Conservation (phyloP, 257 asterid species). For the Haberlea rhodopensis region DNA sequence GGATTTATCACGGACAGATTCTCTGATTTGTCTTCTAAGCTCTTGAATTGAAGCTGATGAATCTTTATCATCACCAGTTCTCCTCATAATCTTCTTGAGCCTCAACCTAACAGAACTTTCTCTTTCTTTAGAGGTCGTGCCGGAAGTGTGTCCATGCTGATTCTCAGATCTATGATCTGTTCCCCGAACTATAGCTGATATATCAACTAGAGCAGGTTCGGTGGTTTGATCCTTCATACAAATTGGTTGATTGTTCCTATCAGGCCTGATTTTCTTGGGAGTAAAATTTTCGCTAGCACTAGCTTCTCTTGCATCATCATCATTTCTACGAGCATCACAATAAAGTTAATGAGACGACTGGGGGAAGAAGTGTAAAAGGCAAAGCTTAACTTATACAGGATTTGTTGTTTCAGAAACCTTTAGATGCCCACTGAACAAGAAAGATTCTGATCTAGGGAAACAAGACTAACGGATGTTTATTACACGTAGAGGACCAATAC, state of each 20-base stretch:
- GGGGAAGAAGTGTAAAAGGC: background rate
- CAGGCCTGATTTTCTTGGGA: slow-evolving; percentile 59
- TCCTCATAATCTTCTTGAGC: slow-evolving; percentile 92
- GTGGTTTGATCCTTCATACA: slow-evolving; percentile 34
- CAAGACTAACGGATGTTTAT: background rate
- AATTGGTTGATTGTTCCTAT: slow-evolving; percentile 34
- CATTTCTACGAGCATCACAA: slow-evolving; percentile 43
- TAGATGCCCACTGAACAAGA: slow-evolving; percentile 1
- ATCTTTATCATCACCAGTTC: slow-evolving; percentile 65
- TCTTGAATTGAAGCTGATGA: slow-evolving; percentile 66
- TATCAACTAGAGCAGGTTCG: slow-evolving; percentile 45
- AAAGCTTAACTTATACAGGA: background rate
- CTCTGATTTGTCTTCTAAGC: slow-evolving; percentile 78
- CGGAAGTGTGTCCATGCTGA: slow-evolving; percentile 34
- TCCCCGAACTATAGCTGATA: slow-evolving; percentile 71
- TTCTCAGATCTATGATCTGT: slow-evolving; percentile 48
- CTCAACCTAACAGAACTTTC: slow-evolving; percentile 67
- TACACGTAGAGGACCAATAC: slow-evolving; percentile 2
- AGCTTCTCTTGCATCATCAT: slow-evolving; percentile 44
- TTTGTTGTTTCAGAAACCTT: slow-evolving; percentile 5
- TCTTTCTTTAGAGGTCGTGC: slow-evolving; percentile 39
- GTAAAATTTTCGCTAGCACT: slow-evolving; percentile 34
- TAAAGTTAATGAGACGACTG: slow-evolving; percentile 14
- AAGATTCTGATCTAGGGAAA: slow-evolving; percentile 3
- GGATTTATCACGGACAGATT: slow-evolving; percentile 78